phyloP scores from a whole-genome alignment of 2,329 filamentous ascomycete genomes.

The Talaromyces sp. region DNA sequence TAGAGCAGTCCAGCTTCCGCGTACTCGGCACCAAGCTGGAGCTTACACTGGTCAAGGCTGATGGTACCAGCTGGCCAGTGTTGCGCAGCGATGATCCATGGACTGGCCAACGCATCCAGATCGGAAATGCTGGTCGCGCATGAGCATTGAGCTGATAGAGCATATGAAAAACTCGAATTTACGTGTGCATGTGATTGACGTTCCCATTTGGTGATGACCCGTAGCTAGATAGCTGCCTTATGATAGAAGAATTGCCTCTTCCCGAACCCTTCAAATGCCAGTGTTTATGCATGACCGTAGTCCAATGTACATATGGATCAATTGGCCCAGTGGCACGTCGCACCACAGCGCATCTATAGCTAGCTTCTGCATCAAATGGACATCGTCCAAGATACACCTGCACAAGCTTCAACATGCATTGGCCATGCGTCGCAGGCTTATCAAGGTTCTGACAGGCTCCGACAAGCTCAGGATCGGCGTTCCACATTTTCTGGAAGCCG shows the following conservation, averaged over 20 bases:
- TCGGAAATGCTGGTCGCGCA: slow-evolving; percentile 73
- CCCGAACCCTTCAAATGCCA: no score
- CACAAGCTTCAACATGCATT: no score
- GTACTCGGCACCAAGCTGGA: slow-evolving; percentile 90
- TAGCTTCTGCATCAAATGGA: no score
- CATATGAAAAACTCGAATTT: background rate
- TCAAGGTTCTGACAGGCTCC: background rate
- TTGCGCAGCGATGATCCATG: slow-evolving; percentile 74
- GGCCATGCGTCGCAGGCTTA: no score
- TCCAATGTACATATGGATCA: no score
- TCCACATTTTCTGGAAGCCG: no score
- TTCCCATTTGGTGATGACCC: background rate
- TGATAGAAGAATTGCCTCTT: background rate
- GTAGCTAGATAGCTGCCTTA: slow-evolving; percentile 3
- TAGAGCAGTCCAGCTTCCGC: slow-evolving; percentile 74
- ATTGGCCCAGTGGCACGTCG: no score
- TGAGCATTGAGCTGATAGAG: slow-evolving; percentile 25
- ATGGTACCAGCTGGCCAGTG: slow-evolving; percentile 81
- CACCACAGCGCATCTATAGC: no score
- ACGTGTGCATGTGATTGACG: background rate
- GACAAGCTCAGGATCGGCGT: background rate
- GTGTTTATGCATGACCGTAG: no score
- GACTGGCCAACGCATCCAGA: slow-evolving; percentile 82
- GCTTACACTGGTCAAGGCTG: slow-evolving; percentile 71
- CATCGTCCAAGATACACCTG: no score